Conservation (phyloP, 1,139 yeast species). For the Eremothecium gossypii region DNA sequence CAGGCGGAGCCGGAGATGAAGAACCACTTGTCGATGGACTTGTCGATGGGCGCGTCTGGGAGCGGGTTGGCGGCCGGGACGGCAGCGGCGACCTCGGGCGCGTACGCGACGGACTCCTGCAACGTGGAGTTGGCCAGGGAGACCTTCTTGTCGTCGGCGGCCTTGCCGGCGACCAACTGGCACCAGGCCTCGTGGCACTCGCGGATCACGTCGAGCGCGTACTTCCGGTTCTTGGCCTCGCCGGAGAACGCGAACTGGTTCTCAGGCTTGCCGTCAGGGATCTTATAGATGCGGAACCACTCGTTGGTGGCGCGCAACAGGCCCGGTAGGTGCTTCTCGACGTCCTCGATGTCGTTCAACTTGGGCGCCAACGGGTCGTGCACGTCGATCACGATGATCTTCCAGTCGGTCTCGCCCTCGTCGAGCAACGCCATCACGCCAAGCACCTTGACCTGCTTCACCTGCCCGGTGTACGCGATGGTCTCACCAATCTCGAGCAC, state of each 20-base stretch:
- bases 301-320: constrained; percentile 72
- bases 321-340: constrained; percentile 69
- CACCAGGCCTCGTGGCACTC: constrained; percentile 73
- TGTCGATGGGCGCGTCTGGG: constrained; percentile 91
- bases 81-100: constrained; percentile 40
- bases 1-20: constrained; percentile 83
- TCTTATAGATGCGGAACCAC: constrained; percentile 87
- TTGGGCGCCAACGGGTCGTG: constrained; percentile 70
- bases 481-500: constrained; percentile 81
- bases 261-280: constrained; percentile 85
- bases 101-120: constrained; percentile 43
- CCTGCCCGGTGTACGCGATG: constrained; percentile 63
- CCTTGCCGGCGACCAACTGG: constrained; percentile 43
- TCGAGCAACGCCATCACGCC: constrained; percentile 84
- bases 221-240: constrained; percentile 61
- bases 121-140: constrained; percentile 69
- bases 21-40: constrained; percentile 97
- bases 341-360: constrained; percentile 67
- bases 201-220: constrained; percentile 61
- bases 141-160: constrained; percentile 40
- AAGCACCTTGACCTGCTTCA: constrained; percentile 71
- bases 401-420: constrained; percentile 95
- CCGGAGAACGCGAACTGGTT: constrained; percentile 83
- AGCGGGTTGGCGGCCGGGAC: constrained; percentile 63
- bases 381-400: constrained; percentile 66